phyloP scores from a whole-genome alignment of 495 filamentous ascomycete species.

The Evernia prunastri region DNA sequence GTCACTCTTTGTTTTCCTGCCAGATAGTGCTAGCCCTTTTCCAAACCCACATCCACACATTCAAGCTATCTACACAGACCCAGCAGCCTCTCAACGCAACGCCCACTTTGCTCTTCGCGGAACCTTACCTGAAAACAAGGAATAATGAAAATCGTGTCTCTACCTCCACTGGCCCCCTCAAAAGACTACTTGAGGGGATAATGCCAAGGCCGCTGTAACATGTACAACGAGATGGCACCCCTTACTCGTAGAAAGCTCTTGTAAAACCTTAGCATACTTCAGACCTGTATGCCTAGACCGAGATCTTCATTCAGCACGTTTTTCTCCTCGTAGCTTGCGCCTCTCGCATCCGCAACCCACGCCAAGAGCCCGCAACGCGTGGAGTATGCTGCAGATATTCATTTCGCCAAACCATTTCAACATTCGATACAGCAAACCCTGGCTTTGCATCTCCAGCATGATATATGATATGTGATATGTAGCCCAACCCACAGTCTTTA shows the following conservation, averaged over 20 bases:
- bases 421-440: too few relatives aligned
- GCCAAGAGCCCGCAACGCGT: background rate
- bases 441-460: background rate
- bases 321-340: too few relatives aligned
- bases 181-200: background rate
- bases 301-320: background rate
- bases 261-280: background rate
- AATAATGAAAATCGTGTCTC: background rate
- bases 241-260: background rate
- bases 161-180: too few relatives aligned
- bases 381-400: background rate
- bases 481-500: slow-evolving; percentile 10
- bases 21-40: background rate
- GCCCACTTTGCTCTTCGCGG: background rate
- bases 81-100: background rate
- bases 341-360: too few relatives aligned
- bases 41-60: background rate
- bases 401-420: too few relatives aligned
- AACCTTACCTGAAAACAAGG: background rate
- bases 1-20: background rate
- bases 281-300: background rate
- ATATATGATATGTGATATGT: background rate
- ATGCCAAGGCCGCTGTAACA: background rate
- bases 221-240: background rate
- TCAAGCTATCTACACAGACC: background rate